These are phyloP conservation scores for Diaporthe velutina DNA, from an alignment of 2,329 filamentous ascomycete species.

Conservation along the genomic window DNA sequence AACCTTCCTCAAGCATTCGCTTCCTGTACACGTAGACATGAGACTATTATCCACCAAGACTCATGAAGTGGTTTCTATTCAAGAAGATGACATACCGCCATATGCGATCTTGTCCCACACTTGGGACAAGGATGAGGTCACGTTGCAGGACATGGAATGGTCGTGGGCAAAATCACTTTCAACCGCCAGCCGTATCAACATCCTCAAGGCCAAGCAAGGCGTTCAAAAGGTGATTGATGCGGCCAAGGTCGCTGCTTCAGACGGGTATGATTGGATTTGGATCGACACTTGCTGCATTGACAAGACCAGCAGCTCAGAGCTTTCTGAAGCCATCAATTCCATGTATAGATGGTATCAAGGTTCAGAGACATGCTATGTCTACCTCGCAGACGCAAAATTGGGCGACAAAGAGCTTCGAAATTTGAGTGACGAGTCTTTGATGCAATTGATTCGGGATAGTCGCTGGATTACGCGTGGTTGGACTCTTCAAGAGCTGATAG, in stretches of 20 bases:
- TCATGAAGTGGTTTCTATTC: not conserved
- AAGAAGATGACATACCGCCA: not conserved
- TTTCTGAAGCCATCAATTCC: slow-evolving; percentile 1
- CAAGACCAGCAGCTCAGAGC: slow-evolving; percentile 14
- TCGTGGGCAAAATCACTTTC: not conserved
- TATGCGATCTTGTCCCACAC: slow-evolving; percentile 19
- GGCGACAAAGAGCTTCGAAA: no score
- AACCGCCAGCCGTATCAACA: not conserved
- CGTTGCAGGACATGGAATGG: slow-evolving; percentile 1
- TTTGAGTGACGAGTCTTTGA: not conserved
- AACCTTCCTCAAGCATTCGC: not conserved
- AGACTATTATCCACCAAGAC: not conserved
- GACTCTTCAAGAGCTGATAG: slow-evolving; percentile 40
- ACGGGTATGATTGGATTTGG: not conserved
- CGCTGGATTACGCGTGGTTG: slow-evolving; percentile 36
- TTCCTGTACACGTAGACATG: not conserved
- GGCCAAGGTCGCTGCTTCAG: not conserved
- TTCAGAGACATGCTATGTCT: not conserved
- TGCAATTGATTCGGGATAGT: not conserved
- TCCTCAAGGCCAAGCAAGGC: not conserved
- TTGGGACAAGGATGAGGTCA: not conserved
- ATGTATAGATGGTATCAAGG: slow-evolving; percentile 19
- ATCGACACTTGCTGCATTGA: slow-evolving; percentile 19
- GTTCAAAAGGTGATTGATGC: not conserved
- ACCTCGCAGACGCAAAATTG: not conserved